Evolutionary conservation across 305 asterid genomes (phyloP).

Genomic region (Fraxinus ornus): DNA sequence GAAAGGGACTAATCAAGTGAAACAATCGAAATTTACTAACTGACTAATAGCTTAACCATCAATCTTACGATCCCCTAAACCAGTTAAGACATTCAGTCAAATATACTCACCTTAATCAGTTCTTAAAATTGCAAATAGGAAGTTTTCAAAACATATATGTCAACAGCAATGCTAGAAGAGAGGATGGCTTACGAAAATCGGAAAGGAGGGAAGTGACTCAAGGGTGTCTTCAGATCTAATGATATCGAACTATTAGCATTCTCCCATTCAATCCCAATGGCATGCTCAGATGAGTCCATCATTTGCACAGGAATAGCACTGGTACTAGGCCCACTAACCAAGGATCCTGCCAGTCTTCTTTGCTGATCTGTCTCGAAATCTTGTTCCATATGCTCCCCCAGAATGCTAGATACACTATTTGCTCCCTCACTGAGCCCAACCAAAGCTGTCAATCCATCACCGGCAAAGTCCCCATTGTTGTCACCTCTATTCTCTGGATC

Average conservation of each 20-base stretch:
- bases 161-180: neutral
- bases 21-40: conserved; percentile 3
- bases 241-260: conserved; percentile 68
- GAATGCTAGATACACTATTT: conserved; percentile 47
- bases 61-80: conserved; percentile 8
- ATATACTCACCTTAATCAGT: conserved; percentile 4
- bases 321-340: conserved; percentile 53
- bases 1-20: conserved; percentile 2
- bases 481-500: conserved; percentile 75
- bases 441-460: conserved; percentile 92
- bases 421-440: conserved; percentile 94
- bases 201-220: conserved; percentile 93
- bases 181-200: conserved; percentile 79
- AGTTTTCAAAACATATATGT: neutral
- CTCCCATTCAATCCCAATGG: conserved; percentile 74
- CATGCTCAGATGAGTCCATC: conserved; percentile 62
- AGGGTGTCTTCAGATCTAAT: conserved; percentile 89
- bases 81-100: conserved; percentile 6
- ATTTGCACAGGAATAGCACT: conserved; percentile 59
- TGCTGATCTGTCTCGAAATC: conserved; percentile 53
- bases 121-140: neutral
- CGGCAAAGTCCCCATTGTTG: conserved; percentile 69
- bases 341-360: conserved; percentile 46
- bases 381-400: conserved; percentile 59
- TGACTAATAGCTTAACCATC: neutral